Evolutionary conservation across 2,329 filamentous ascomycete species (phyloP), one percentile per base, ranked within the genome.

Genomic region (Fusarium sp.): DNA sequence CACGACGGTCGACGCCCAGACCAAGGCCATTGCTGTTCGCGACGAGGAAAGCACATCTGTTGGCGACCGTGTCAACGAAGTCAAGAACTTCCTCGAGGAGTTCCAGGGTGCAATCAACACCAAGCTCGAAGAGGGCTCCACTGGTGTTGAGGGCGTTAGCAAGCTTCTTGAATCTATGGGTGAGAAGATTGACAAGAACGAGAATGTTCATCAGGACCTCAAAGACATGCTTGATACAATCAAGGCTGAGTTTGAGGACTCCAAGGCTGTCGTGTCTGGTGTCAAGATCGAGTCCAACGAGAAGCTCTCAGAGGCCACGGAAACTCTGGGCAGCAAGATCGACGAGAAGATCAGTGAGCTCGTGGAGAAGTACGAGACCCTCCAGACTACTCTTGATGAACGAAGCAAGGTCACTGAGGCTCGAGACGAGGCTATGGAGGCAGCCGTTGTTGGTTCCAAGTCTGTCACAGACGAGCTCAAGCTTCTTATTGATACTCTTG

Each of bases 341-440:
- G 88, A 90, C 37, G 88, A 90, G 74, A 88, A 88, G 74, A 86
- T 98, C 72, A 87, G 88, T 62, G 92, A 94, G 70, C 85, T 99
- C 25, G 89, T 97, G 78, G 84, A 87, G 72, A 98, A 97, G 78
- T 97, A 97, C 76, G 94, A 98, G 58, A 93, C 96, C 65, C 91
- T 94, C 68, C 92, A 97, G 76, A 82, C 87, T 22, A 84, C 89
- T 10, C 86, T 93, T 30, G 92, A 97, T 46, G 91, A 92, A 49
- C 92, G 92, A 73, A 87, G 90, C 51, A 90, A 90, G 70, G 87
- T 91, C 34, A 88, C 90, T 57, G 93, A 95, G 73, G 90, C 92
- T 69, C 91, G 92, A 61, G 90, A 93, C 32, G 82, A 87, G 34
- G 88, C 92, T 69, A 90, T 94, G 67, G 88, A 94, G 62, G 90